Base-by-base conservation (phyloP, 1,139 yeast genomes). In the Magnusiomyces starmeri region DNA sequence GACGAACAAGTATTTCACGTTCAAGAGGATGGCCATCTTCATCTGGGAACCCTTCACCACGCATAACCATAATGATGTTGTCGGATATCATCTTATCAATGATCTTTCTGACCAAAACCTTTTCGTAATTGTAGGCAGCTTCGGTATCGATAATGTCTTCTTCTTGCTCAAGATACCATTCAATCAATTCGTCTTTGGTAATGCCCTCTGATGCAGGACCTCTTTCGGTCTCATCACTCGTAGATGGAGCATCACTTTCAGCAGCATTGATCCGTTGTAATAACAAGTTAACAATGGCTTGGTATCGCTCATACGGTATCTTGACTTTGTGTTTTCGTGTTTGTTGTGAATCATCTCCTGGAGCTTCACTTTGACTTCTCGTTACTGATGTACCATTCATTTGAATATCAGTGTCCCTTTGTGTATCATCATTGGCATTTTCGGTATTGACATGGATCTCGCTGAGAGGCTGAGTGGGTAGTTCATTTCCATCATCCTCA, bases 271-370 rank as follows among this genome's bases (percentile, higher is more conserved):
- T 83, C 57, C 77, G 76, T 59, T 82, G 81, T 29, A 90, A 90
- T 56, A 90, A 73, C 57, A 85, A 68, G 65, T 87, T 86, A 84
- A 88, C 85, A 73, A 90, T 85, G 43, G 83, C 75, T 32, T 85
- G 83, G 67, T 88, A 92, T 66, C 85, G 87, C 60, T 90, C 97
- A 66, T 89, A 89, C 1, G 95, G 76, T 54, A 92, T 82, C 24
- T 85, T 72, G 34, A 79, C 66, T 58, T 76, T 77, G 53, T 66
- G 63, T 58, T 62, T 62, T 44, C 48, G 34, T 52, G 61, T 18
- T 35, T 46, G 40, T 42, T 49, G 55, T 56, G 53, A 53, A 39
- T 54, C 47, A 45, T 49, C 25, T 32, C 40, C 46, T 14, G 56
- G 26, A 35, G 48, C 34, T 41, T 56, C 50, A 35, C 34, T 44